Conservation (phyloP, 2,329 filamentous ascomycete genomes). For the Aspergillus udagawae region DNA sequence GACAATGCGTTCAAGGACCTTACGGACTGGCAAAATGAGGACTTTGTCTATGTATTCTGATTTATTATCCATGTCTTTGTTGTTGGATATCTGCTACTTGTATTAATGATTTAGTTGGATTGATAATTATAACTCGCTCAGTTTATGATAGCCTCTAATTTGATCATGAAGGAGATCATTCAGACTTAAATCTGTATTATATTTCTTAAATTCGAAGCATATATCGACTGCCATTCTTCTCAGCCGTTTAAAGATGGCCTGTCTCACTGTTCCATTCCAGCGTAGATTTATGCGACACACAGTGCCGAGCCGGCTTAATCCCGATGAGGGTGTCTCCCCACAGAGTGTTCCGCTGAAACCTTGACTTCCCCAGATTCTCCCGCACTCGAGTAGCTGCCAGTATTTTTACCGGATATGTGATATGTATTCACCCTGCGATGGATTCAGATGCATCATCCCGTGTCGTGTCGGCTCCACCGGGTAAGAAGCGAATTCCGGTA, state of each 20-base stretch:
- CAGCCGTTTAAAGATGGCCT: background rate
- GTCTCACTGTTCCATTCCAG: no score
- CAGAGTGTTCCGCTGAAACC: background rate
- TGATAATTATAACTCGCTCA: background rate
- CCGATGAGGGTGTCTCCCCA: background rate
- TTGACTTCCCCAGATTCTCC: background rate
- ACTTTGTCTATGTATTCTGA: constrained; percentile 59
- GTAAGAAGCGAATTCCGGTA: constrained; percentile 38
- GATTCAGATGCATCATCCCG: constrained; percentile 19
- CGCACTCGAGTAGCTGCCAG: background rate
- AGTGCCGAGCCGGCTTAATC: background rate
- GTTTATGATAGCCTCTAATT: background rate
- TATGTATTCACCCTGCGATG: constrained; percentile 11
- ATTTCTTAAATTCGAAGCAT: background rate
- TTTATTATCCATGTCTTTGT: background rate
- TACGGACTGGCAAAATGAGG: constrained; percentile 60
- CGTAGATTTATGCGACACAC: background rate
- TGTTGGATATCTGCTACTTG: background rate
- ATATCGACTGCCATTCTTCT: background rate
- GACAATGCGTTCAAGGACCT: constrained; percentile 56
- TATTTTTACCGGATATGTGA: background rate
- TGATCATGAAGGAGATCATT: background rate
- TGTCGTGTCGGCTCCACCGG: constrained; percentile 18
- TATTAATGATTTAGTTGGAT: background rate
- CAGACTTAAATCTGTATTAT: background rate